Base-by-base conservation (phyloP, 2,329 filamentous ascomycete genomes). In the Corniculantispora saksenae region DNA sequence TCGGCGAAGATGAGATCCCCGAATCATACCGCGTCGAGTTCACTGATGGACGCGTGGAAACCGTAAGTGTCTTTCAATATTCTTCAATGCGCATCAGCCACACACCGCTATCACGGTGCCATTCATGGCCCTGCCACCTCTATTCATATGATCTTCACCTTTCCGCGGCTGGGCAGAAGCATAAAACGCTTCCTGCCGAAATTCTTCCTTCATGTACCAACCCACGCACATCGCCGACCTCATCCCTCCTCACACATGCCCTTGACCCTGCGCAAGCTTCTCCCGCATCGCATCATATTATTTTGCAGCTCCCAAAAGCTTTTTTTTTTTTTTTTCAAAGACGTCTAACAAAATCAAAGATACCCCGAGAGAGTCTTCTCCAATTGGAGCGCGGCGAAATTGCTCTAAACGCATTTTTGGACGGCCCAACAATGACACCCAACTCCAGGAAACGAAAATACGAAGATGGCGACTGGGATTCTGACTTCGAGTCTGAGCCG, bases 1-100 rank as follows among this genome's bases (percentile, higher is more conserved):
- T 76, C 1, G 72, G 74, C 6, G 70, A 78, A 61, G 67, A 73
- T 17, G 66, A 70, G 1, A 69, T 69, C 1, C 70, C 72, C 17
- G 65, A 67, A 10, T 71, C 71, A 25, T 81, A 80, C 51, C 71
- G 69, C 5, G 74, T 81, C 13, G 81, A 83, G 66, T 84, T 83
- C 56, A 77, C 78, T 35, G 82, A 84, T 68, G 82, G 82, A 27
- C 75, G 77, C 58, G 69, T 78, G 67, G 76, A 82, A 62, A 66
- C 77, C 69, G 83, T 84, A 76, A 77, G 82, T 79, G 38, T 48
- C 58, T 35, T 65, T 32, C 12, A 15, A 40, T 19, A 12, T 23
- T 25, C n/a, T 29, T 21, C n/a, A 10, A 21, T 48, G 63, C 38
- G 61, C 27, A 25, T 51, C 23, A 27, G 32, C 32, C 51, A 13